Conservation (phyloP, 352 stramenopile species). For the Pythium rhizo-oryzae region DNA sequence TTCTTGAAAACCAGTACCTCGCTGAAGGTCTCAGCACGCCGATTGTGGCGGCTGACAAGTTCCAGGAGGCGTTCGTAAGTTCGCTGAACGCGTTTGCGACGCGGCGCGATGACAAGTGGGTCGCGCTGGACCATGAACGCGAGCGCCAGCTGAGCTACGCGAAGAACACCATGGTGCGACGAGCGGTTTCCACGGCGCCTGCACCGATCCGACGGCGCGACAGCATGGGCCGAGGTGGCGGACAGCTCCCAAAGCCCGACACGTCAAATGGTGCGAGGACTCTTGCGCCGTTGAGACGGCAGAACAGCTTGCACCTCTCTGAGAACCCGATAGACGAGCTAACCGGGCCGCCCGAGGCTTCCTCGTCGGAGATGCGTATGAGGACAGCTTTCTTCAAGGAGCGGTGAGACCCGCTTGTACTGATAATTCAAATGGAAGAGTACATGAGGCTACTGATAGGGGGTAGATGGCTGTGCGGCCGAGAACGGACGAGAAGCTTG, state of each 20-base stretch:
- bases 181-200: constrained; percentile 39
- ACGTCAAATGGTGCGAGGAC: not conserved
- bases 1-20: constrained; percentile 54
- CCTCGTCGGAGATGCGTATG: constrained; percentile 37
- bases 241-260: too few relatives aligned
- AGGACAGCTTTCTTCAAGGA: constrained; percentile 38
- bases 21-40: constrained; percentile 39
- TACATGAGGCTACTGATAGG: not conserved
- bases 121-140: constrained; percentile 47
- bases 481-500: not conserved
- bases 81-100: constrained; percentile 55
- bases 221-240: not conserved
- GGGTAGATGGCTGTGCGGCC: not conserved
- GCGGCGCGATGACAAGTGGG: constrained; percentile 47
- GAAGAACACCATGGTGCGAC: constrained; percentile 36
- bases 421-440: too few relatives aligned
- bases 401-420: too few relatives aligned
- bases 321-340: not conserved
- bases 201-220: constrained; percentile 8
- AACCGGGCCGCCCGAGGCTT: constrained; percentile 25
- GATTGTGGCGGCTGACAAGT: constrained; percentile 42
- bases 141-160: constrained; percentile 45
- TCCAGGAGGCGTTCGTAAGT: constrained; percentile 70
- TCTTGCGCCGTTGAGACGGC: constrained; percentile 8
- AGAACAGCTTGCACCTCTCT: not conserved